Base-by-base conservation (phyloP, 192 early-diverging fungal genomes). In the Podila horticola region DNA sequence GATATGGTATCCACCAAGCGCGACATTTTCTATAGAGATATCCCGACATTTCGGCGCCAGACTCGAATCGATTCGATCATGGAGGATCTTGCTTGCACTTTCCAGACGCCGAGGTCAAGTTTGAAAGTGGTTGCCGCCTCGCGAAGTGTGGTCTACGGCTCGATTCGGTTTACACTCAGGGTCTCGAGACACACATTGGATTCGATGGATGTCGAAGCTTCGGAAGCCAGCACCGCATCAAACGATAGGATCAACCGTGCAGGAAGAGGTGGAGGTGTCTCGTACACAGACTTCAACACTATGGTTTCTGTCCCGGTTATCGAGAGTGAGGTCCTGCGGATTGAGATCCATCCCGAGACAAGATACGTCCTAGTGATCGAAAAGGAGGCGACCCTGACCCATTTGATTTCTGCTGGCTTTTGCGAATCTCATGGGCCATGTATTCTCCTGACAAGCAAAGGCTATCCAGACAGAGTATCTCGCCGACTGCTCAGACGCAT, bases 391-490 rank as follows among this genome's bases (percentile, higher is more conserved):
- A 71, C 71, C 8, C 59, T 81, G 45, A 51, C 49, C 7, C 28
- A 81, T 24, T 22, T 81, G 20, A 65, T 73, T 4, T 69, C 71
- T 1, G 10, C 49, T 0, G 71, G 77, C 17, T 81, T 81, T 71
- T 81, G 67, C 30, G 57, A 73, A 8, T 49, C 66, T 1, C 52
- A 66, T 60, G 77, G 77, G 24, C 77, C 77, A 2, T 81, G 77
- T 26, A 66, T 81, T 49, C 29, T 81, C 2, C 41, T 81, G 66
- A 73, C 77, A 7, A 73, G 77, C 49, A 81, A 81, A 69, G 77
- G 77, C 22, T 81, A 69, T 29, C 77, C 77, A 0, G 77, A 81
- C 28, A 38, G 30, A 45, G 77, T 61, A 0, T 60, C 62, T 38
- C 60, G 77, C 4, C 62, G 28, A 19, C 22, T 81, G 8, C 26